Percentiles rank a stretch among this genome's conserved stretches.
Evolutionary conservation across 169 alveolate genomes (phyloP).

Genomic region (Plasmodium falciparum): DNA sequence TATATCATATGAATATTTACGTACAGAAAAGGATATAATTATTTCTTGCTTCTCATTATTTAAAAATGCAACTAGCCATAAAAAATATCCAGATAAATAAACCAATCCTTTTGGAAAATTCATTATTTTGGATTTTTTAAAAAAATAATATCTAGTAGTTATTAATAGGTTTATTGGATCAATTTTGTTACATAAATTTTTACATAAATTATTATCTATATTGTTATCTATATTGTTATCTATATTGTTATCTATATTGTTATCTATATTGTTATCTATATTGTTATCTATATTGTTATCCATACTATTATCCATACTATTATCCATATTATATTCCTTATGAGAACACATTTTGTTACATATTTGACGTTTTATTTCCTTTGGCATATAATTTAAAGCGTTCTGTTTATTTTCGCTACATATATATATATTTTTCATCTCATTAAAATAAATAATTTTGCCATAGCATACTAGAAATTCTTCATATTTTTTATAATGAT

Average conservation of each 20-base stretch:
- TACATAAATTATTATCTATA: too few species aligned
- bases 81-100: constrained; percentile 69
- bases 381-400: constrained; percentile 53
- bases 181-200: constrained; percentile 2
- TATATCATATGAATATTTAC: constrained; percentile 54
- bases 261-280: too few species aligned
- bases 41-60: constrained; percentile 51
- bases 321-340: too few species aligned
- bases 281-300: too few species aligned
- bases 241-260: too few species aligned
- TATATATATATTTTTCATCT: constrained; percentile 35
- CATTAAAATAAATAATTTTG: constrained; percentile 60
- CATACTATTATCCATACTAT: too few species aligned
- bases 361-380: constrained; percentile 27
- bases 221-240: too few species aligned
- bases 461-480: constrained; percentile 76
- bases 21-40: constrained; percentile 53
- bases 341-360: too few species aligned
- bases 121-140: constrained; percentile 57
- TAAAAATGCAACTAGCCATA: constrained; percentile 62
- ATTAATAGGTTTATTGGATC: constrained; percentile 69
- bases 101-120: constrained; percentile 68
- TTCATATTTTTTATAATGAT: constrained; percentile 58
- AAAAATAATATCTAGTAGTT: constrained; percentile 69
- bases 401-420: constrained; percentile 21